Conservation (phyloP, 768 basidiomycete species). For the Boletus bicolor region DNA sequence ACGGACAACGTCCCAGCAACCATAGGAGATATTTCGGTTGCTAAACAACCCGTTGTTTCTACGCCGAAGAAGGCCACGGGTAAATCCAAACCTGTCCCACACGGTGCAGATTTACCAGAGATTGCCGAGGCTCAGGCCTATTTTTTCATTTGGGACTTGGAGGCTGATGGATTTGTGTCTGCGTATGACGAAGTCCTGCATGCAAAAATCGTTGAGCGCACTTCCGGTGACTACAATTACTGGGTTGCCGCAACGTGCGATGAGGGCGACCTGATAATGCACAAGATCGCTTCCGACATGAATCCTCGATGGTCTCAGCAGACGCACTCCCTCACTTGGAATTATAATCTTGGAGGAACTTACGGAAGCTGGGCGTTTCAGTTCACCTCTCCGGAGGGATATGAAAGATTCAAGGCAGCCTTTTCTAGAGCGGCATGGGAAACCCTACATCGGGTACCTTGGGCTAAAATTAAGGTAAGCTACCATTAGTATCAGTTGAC, state of each 20-base stretch:
- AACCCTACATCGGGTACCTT: constrained; percentile 64
- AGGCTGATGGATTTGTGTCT: constrained; percentile 43
- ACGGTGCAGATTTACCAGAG: constrained; percentile 18
- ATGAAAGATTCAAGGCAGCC: constrained; percentile 52
- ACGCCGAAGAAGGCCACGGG: constrained; percentile 11
- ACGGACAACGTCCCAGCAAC: constrained; percentile 1
- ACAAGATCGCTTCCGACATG: constrained; percentile 64
- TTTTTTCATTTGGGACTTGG: constrained; percentile 61
- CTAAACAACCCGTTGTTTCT: constrained; percentile 9
- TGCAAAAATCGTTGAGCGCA: constrained; percentile 51
- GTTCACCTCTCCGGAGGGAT: constrained; percentile 57
- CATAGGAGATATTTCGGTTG: constrained; percentile 1
- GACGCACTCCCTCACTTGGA: constrained; percentile 84
- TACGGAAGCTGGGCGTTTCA: constrained; percentile 82
- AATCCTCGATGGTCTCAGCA: constrained; percentile 65
- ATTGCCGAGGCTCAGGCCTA: constrained; percentile 46
- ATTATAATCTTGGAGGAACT: constrained; percentile 55
- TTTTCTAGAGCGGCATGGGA: constrained; percentile 83
- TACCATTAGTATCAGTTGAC: not conserved
- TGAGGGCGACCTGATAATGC: constrained; percentile 51
- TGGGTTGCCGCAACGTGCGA: constrained; percentile 56
- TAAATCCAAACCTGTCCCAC: constrained; percentile 20
- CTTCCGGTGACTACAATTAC: constrained; percentile 48
- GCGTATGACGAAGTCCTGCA: constrained; percentile 49
- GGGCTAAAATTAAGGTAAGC: constrained; percentile 76